Percentiles rank a stretch among this genome's conserved stretches.
These are phyloP conservation scores for Podosphaera fusca DNA, from an alignment of 2,329 filamentous ascomycete species.

Conservation along the genomic window DNA sequence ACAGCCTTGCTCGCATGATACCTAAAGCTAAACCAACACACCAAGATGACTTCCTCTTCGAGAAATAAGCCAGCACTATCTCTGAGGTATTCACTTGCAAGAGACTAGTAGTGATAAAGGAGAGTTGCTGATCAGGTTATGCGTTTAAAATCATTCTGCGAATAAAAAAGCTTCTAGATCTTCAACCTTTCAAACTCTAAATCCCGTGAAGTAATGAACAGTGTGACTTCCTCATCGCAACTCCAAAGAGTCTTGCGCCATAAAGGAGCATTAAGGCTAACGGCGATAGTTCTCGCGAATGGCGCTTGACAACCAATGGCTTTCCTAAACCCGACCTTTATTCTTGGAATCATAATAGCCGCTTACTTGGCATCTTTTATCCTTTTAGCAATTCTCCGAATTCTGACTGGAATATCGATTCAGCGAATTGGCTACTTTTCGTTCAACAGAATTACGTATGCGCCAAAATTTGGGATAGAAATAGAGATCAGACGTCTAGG, in stretches of 20 bases:
- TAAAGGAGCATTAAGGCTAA: neutral
- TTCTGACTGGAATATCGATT: constrained; percentile 83
- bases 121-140: neutral
- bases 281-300: neutral
- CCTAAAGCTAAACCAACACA: too few species aligned
- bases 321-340: constrained; percentile 52
- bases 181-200: neutral
- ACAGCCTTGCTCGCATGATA: too few species aligned
- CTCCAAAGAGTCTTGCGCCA: neutral
- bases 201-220: neutral
- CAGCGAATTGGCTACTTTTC: constrained; percentile 88
- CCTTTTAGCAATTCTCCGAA: constrained; percentile 75
- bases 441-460: constrained; percentile 72
- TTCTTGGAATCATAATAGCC: constrained; percentile 66
- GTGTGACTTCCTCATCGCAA: neutral
- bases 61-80: too few species aligned
- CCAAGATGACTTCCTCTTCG: too few species aligned
- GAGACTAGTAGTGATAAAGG: neutral
- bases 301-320: constrained; percentile 24
- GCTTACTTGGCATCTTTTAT: constrained; percentile 83
- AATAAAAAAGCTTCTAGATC: neutral
- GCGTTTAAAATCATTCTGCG: neutral
- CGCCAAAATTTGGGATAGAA: constrained; percentile 66
- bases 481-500: constrained; percentile 79
- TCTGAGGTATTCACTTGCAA: neutral